Evolutionary conservation across 73 alveolate genomes (phyloP), one percentile per base, ranked within the genome.

Genomic region (Paramecium caudatum): DNA sequence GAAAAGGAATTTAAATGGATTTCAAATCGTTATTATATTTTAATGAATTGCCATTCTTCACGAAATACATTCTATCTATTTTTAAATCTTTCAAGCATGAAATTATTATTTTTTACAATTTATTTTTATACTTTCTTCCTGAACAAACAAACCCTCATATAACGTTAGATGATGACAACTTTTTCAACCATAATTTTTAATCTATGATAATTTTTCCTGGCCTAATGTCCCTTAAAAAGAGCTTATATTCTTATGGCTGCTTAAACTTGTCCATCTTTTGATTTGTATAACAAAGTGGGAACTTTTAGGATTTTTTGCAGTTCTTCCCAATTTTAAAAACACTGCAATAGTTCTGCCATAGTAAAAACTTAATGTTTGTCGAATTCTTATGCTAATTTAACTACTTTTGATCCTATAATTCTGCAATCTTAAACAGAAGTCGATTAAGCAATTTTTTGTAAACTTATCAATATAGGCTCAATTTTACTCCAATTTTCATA

Each of bases 291-390:
- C 16, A 65, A 65, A 32, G 47, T 33, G 10, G 83, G 83, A 65
- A 65, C 49, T 10, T 65, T 36, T 13, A 65, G 34, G 27, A 33
- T 30, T 33, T 33, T 36, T 33, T 30, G 19, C 15, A 65, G 8
- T 8, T 65, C 83, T 65, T 65, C 83, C 83, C 83, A 65, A 32
- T 65, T 65, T 30, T 65, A 46, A 65, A 65, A 65, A 65, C 83
- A 65, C 34, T 65, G 19, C 10, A 65, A 33, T 12, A 65, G 34
- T 23, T 65, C 49, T 30, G 49, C 49, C 83, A 65, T 33, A 3
- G 50, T 65, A 65, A 65, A 65, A 30, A 65, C 83, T 65, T 27
- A 6, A 33, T 33, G 27, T 65, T 43, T 65, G 8, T 65, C 83
- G 17, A 65, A 65, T 4, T 30, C 47, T 2, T 65, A 65, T 0